Conservation (phyloP, 2,329 filamentous ascomycete genomes). For the Neopestalotiopsis clavispora region DNA sequence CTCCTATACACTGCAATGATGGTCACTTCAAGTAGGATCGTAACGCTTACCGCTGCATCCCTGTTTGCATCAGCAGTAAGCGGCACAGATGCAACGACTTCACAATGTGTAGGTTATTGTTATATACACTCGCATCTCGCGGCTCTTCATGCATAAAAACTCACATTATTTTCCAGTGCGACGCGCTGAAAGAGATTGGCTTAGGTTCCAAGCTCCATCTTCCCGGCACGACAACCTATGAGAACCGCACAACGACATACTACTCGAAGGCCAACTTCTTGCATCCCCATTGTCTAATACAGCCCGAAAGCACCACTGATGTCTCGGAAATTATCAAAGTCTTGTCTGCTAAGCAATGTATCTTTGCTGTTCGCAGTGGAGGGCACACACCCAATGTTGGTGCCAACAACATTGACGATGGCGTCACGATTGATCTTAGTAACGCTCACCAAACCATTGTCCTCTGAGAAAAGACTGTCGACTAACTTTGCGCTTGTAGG, state of each 20-base stretch:
- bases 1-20: not conserved
- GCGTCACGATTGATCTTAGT: slow-evolving; percentile 47
- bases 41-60: not conserved
- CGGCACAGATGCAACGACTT: not conserved
- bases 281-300: slow-evolving; percentile 1
- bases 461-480: no score
- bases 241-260: not conserved
- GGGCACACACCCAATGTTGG: slow-evolving; percentile 46
- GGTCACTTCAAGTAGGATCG: not conserved
- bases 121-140: not conserved
- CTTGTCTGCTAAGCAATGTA: not conserved
- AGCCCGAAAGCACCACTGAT: not conserved
- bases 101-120: not conserved
- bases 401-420: slow-evolving; percentile 43
- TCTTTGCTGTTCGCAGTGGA: slow-evolving; percentile 47
- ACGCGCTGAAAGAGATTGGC: not conserved
- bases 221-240: not conserved
- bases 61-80: not conserved
- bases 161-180: not conserved
- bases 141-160: not conserved
- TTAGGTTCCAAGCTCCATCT: not conserved
- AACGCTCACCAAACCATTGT: no score
- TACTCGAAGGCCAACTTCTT: slow-evolving; percentile 1
- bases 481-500: slow-evolving; percentile 10
- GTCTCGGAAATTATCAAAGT: not conserved